phyloP scores from a whole-genome alignment of 192 early-diverging fungal species.

The Linnemannia exigua region DNA sequence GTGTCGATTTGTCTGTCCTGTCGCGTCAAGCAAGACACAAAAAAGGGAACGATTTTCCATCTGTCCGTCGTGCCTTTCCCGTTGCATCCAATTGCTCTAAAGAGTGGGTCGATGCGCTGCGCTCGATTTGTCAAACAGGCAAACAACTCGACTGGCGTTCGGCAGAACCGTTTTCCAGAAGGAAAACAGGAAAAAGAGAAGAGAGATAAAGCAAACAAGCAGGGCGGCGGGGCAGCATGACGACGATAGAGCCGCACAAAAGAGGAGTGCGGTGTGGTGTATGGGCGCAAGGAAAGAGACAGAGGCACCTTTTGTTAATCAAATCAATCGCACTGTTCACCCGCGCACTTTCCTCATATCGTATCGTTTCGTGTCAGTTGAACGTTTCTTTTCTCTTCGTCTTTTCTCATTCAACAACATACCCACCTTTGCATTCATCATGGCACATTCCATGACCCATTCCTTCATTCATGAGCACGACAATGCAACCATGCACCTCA shows the following conservation, averaged over 20 bases:
- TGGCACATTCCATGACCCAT: neutral
- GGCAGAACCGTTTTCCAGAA: slow-evolving; percentile 9
- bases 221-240: neutral
- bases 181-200: neutral
- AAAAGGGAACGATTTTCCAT: neutral
- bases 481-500: neutral
- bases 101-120: slow-evolving; percentile 2
- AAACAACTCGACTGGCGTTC: neutral
- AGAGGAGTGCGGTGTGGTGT: neutral
- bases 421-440: neutral
- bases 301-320: neutral
- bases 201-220: neutral
- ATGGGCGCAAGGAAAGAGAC: neutral
- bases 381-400: neutral
- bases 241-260: neutral
- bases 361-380: neutral
- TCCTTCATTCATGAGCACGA: neutral
- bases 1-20: too few species aligned
- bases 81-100: neutral
- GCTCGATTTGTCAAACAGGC: neutral
- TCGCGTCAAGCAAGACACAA: neutral
- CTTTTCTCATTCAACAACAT: neutral
- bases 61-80: neutral
- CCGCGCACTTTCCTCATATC: neutral
- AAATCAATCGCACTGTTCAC: neutral